These are phyloP conservation scores for Suhomyces kunorum DNA, from an alignment of 1,139 yeast genomes.

Conservation along the genomic window DNA sequence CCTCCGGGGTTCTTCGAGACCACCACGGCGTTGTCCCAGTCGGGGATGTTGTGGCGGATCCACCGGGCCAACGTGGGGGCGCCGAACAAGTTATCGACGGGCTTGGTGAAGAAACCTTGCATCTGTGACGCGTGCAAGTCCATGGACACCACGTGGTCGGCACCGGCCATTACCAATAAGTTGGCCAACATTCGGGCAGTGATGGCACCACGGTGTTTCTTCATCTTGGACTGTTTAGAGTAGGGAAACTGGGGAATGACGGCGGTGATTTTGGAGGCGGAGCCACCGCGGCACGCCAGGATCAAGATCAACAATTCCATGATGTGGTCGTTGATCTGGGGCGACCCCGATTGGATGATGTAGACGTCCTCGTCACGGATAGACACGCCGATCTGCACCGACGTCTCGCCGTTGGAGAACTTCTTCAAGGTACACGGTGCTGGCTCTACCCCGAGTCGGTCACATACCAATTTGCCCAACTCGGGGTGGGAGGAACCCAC, in stretches of 20 bases:
- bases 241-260: slow-evolving; percentile 98
- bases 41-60: slow-evolving; percentile 88
- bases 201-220: slow-evolving; percentile 97
- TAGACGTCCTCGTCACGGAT: slow-evolving; percentile 97
- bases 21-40: slow-evolving; percentile 81
- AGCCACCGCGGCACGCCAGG: slow-evolving; percentile 95
- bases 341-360: slow-evolving; percentile 91
- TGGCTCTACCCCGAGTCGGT: slow-evolving; percentile 88
- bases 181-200: slow-evolving; percentile 99
- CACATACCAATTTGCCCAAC: slow-evolving; percentile 86
- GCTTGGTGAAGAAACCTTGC: slow-evolving; percentile 98
- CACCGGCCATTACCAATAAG: slow-evolving; percentile 95
- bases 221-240: slow-evolving; percentile 97
- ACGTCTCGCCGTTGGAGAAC: slow-evolving; percentile 96
- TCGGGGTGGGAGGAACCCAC: slow-evolving; percentile 97
- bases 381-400: slow-evolving; percentile 91
- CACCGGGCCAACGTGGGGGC: slow-evolving; percentile 96
- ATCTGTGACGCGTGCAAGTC: slow-evolving; percentile 97
- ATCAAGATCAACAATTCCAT: slow-evolving; percentile 94
- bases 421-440: slow-evolving; percentile 90
- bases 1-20: slow-evolving; percentile 99
- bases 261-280: slow-evolving; percentile 95
- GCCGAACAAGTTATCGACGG: slow-evolving; percentile 94
- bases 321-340: slow-evolving; percentile 87
- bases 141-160: slow-evolving; percentile 98